A percentile compares a stretch with the other conserved stretches of the same genome.
Evolutionary conservation across 495 filamentous ascomycete species (phyloP).

Genomic region (Penicillium herquei): DNA sequence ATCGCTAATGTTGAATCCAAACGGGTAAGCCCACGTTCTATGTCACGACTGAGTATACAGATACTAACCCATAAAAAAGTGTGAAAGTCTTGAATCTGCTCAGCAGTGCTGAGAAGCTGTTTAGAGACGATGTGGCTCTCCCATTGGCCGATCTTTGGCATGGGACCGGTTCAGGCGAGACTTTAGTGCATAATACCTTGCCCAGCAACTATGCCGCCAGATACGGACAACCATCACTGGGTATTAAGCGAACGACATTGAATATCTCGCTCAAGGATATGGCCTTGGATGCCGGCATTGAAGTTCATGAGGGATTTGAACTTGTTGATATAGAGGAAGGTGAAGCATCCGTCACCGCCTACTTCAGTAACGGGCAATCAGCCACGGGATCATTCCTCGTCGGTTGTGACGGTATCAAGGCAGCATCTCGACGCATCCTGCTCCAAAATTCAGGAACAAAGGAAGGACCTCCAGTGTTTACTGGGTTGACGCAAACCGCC

Average conservation of each 20-base stretch:
- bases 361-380: not conserved
- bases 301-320: not conserved
- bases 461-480: not conserved
- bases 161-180: not conserved
- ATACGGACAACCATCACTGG: not conserved
- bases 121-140: not conserved
- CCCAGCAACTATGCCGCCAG: not conserved
- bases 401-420: not conserved
- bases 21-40: not conserved
- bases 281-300: not conserved
- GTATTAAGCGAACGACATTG: not conserved
- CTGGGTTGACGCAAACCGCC: not conserved
- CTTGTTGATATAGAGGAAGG: not conserved
- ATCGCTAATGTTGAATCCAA: not conserved
- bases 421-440: not conserved
- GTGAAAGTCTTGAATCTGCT: not conserved
- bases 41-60: not conserved
- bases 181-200: not conserved
- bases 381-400: not conserved
- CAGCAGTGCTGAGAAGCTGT: not conserved
- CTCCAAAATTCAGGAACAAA: not conserved
- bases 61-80: not conserved
- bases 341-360: not conserved
- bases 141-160: not conserved
- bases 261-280: not conserved